Percentiles rank a stretch among this genome's conserved stretches.
Evolutionary conservation across 306 rosid species (phyloP).

Genomic region (Cicer cuneatum): DNA sequence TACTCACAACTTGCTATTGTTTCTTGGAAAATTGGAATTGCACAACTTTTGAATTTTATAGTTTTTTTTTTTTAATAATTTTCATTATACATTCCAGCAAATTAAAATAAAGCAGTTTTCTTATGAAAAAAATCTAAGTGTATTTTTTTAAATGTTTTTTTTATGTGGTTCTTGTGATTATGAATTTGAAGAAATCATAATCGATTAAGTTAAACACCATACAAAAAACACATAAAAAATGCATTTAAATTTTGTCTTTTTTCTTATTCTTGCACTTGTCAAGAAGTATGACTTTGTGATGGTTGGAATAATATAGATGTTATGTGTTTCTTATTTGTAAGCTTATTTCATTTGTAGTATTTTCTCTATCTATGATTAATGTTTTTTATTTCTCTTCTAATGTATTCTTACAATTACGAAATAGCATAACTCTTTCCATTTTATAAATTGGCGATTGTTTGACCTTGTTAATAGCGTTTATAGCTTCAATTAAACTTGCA

Average conservation of each 20-base stretch:
- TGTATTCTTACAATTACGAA: neutral
- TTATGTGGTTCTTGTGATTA: too few species aligned
- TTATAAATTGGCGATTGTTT: conserved; percentile 6
- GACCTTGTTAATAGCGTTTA: neutral
- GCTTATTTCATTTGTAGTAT: too few species aligned
- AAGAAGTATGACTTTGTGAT: neutral
- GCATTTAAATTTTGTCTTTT: too few species aligned
- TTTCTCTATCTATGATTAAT: too few species aligned
- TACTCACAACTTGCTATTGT: neutral
- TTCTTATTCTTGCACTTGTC: neutral
- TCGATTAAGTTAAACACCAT: too few species aligned
- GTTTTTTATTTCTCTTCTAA: too few species aligned
- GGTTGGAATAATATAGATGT: neutral
- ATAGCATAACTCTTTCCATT: neutral
- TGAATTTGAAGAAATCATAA: too few species aligned
- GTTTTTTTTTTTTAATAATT: neutral
- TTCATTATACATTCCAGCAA: neutral
- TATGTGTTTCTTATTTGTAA: neutral
- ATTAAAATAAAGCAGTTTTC: conserved; percentile 13
- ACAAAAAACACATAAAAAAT: too few species aligned
- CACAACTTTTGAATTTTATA: neutral
- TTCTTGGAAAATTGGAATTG: neutral
- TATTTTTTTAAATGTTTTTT: too few species aligned
- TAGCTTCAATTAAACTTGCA: neutral
- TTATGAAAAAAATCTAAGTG: too few species aligned